A percentile compares a stretch with the other conserved stretches of the same genome.
phyloP scores from a whole-genome alignment of 371 early-diverging fungal genomes.

The Lichtheimia ornata region DNA sequence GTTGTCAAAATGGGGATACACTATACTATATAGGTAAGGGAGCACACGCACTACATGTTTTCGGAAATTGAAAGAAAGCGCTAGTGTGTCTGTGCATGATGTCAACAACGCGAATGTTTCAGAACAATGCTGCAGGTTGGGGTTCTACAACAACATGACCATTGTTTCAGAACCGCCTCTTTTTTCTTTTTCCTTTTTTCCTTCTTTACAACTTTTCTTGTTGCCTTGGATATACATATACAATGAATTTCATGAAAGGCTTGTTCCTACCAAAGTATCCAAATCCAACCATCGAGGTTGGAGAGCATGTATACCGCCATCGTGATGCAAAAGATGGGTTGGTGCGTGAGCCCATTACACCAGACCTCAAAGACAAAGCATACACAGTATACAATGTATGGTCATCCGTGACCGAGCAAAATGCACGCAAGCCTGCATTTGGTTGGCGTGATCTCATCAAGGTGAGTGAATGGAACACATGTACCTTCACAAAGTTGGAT shows the following conservation, averaged over 20 bases:
- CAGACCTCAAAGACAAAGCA: constrained; percentile 36
- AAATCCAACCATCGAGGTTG: constrained; percentile 42
- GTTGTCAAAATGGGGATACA: too few species aligned
- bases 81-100: too few species aligned
- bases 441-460: constrained; percentile 52
- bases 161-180: constrained; percentile 2
- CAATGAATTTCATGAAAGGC: constrained; percentile 23
- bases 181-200: constrained; percentile 6
- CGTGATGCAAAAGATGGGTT: constrained; percentile 41
- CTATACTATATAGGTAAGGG: too few species aligned
- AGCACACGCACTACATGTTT: too few species aligned
- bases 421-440: constrained; percentile 46
- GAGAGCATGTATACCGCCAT: constrained; percentile 52
- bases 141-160: too few species aligned
- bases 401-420: constrained; percentile 38
- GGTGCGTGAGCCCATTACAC: constrained; percentile 42
- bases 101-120: too few species aligned
- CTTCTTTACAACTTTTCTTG: neutral
- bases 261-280: constrained; percentile 30
- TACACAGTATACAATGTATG: constrained; percentile 50
- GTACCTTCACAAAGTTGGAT: neutral
- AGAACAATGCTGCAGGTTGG: too few species aligned
- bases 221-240: neutral
- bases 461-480: constrained; percentile 21
- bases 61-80: too few species aligned